Conservation (phyloP, 768 basidiomycete species). For the Chalciporus piperatus region DNA sequence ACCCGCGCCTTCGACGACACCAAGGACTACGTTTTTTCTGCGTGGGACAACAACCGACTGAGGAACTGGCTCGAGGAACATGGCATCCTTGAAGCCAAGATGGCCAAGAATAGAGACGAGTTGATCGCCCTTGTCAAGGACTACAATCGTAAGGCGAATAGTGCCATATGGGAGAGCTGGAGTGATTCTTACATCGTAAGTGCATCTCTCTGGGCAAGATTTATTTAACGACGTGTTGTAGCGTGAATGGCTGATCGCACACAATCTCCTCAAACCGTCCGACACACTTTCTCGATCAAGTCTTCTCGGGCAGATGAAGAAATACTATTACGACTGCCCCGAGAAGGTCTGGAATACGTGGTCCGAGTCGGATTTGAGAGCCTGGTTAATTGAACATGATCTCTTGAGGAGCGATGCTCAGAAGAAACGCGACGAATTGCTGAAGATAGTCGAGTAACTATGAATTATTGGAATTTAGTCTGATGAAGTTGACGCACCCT, state of each 20-base stretch:
- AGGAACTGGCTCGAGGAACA: conserved; percentile 71
- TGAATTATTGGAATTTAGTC: not conserved
- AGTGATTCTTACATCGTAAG: conserved; percentile 77
- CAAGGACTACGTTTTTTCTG: conserved; percentile 86
- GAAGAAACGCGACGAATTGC: conserved; percentile 69
- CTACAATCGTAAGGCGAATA: conserved; percentile 58
- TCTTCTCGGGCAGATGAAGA: conserved; percentile 64
- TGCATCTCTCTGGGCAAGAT: not conserved
- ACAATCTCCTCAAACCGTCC: conserved; percentile 66
- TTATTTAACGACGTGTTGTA: conserved; percentile 23
- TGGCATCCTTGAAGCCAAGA: conserved; percentile 64
- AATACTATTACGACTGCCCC: conserved; percentile 66
- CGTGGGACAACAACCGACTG: conserved; percentile 82
- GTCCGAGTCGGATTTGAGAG: conserved; percentile 73
- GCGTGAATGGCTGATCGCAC: conserved; percentile 82
- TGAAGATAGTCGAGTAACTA: conserved; percentile 56
- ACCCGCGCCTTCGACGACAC: conserved; percentile 58
- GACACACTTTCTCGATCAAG: conserved; percentile 51
- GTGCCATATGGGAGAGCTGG: conserved; percentile 83
- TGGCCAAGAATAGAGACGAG: conserved; percentile 54
- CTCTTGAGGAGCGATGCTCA: conserved; percentile 71
- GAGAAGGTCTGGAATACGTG: conserved; percentile 64
- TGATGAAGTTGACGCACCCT: not conserved
- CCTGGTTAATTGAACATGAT: conserved; percentile 76
- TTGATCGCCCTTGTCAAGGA: conserved; percentile 66